Conservation (phyloP, 495 filamentous ascomycete species). For the Xylaria curta region DNA sequence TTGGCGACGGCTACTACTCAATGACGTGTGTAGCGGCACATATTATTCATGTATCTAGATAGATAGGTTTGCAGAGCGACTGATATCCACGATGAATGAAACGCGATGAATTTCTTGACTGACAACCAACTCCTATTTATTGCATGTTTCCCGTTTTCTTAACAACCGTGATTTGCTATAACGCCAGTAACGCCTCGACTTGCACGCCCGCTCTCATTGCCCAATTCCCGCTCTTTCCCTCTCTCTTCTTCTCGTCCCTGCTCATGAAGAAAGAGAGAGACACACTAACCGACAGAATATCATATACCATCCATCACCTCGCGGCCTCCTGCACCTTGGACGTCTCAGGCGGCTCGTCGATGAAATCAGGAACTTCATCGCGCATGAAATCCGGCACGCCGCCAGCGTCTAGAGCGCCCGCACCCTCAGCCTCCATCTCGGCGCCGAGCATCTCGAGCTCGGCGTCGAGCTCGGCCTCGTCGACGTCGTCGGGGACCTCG, state of each 20-base stretch:
- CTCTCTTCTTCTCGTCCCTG: not conserved
- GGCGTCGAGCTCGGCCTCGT: slow-evolving; percentile 96
- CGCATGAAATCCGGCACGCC: slow-evolving; percentile 85
- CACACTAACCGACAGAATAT: not conserved
- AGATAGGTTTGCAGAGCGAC: not conserved
- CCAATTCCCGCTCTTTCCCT: slow-evolving; percentile 34
- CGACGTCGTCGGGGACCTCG: slow-evolving; percentile 95
- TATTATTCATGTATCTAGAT: slow-evolving; percentile 21
- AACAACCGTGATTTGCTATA: slow-evolving; percentile 11
- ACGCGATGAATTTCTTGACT: slow-evolving; percentile 13
- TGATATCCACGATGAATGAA: slow-evolving; percentile 2
- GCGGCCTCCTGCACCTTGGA: slow-evolving; percentile 82
- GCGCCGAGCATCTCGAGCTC: slow-evolving; percentile 94
- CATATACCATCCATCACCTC: slow-evolving; percentile 47
- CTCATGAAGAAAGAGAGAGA: not conserved
- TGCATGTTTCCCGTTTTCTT: slow-evolving; percentile 3
- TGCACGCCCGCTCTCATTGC: slow-evolving; percentile 10
- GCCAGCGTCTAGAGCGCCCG: slow-evolving; percentile 59
- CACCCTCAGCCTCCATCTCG: slow-evolving; percentile 77
- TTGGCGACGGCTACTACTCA: not conserved
- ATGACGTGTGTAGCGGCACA: not conserved
- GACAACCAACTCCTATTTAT: slow-evolving; percentile 15
- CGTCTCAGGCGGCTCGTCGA: slow-evolving; percentile 77
- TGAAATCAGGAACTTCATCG: slow-evolving; percentile 88
- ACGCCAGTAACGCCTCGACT: slow-evolving; percentile 24